These are phyloP conservation scores for Pythium graminicola DNA, from an alignment of 352 stramenopile genomes.

Conservation along the genomic window DNA sequence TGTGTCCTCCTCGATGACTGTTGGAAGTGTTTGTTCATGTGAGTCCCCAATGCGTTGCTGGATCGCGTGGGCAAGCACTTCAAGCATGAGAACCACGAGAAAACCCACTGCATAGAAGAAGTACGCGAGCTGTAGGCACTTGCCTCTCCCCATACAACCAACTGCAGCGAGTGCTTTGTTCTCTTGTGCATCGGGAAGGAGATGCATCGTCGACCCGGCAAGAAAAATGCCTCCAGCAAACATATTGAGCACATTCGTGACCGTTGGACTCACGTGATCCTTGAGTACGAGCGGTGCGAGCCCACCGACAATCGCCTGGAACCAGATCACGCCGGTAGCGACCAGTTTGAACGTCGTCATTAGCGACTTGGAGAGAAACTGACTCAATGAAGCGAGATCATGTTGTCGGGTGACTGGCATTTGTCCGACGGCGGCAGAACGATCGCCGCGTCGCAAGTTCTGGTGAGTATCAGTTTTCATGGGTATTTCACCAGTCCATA, in stretches of 20 bases:
- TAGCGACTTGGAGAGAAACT: too few species aligned
- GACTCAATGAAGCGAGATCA: too few species aligned
- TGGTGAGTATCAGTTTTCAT: too few species aligned
- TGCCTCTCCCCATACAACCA: constrained; percentile 35
- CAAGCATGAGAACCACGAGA: constrained; percentile 63
- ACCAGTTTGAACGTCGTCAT: constrained; percentile 63
- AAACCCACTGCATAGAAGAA: constrained; percentile 79
- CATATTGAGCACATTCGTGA: constrained; percentile 73
- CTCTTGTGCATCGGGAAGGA: constrained; percentile 67
- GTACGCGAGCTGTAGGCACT: constrained; percentile 72
- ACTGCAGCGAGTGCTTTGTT: constrained; percentile 48
- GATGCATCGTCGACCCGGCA: constrained; percentile 65
- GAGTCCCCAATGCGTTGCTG: constrained; percentile 32
- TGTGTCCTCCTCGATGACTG: constrained; percentile 17
- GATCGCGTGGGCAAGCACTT: constrained; percentile 58
- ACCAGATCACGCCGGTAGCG: constrained; percentile 49
- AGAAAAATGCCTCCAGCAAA: constrained; percentile 76
- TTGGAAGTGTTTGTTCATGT: neutral
- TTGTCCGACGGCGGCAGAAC: constrained; percentile 15
- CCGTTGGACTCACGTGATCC: constrained; percentile 26
- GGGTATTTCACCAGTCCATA: too few species aligned
- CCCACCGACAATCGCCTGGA: constrained; percentile 46
- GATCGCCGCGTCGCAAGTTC: constrained; percentile 6
- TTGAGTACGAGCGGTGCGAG: constrained; percentile 44
- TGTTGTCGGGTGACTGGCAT: too few species aligned